Evolutionary conservation across 306 rosid genomes (phyloP).

Genomic region (Astragalus glycyphyllos): DNA sequence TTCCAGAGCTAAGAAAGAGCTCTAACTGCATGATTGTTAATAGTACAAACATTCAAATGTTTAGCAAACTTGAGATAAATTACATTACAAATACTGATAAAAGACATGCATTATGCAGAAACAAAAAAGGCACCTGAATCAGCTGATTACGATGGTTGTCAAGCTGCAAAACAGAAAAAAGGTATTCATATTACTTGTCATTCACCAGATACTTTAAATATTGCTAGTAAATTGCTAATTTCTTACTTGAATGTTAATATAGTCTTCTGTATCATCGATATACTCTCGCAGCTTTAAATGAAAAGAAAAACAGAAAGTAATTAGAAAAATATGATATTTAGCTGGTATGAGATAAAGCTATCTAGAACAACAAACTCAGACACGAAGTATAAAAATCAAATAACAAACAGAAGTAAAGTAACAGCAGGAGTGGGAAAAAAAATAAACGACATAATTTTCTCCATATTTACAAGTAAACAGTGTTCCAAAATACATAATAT

Average conservation of each 20-base stretch:
- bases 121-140: conserved; percentile 67
- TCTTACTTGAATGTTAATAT: conserved; percentile 87
- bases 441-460: too few relatives aligned
- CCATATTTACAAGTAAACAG: conserved; percentile 9
- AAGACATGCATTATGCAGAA: conserved; percentile 10
- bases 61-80: conserved; percentile 27
- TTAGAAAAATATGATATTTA: neutral
- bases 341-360: conserved; percentile 16
- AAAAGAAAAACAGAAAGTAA: conserved; percentile 31
- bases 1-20: conserved; percentile 87
- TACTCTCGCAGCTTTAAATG: conserved; percentile 82
- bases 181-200: conserved; percentile 6
- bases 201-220: neutral
- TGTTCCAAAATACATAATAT: conserved; percentile 12
- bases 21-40: conserved; percentile 67
- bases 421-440: too few relatives aligned
- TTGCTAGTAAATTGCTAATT: conserved; percentile 11
- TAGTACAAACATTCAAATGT: neutral
- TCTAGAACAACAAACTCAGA: conserved; percentile 14
- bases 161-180: conserved; percentile 58
- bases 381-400: too few relatives aligned
- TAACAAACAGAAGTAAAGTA: too few relatives aligned
- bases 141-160: conserved; percentile 83
- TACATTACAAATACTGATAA: conserved; percentile 15
- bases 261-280: conserved; percentile 94